Conservation (phyloP, 352 stramenopile species). For the Phytophthora fragariaefolia region DNA sequence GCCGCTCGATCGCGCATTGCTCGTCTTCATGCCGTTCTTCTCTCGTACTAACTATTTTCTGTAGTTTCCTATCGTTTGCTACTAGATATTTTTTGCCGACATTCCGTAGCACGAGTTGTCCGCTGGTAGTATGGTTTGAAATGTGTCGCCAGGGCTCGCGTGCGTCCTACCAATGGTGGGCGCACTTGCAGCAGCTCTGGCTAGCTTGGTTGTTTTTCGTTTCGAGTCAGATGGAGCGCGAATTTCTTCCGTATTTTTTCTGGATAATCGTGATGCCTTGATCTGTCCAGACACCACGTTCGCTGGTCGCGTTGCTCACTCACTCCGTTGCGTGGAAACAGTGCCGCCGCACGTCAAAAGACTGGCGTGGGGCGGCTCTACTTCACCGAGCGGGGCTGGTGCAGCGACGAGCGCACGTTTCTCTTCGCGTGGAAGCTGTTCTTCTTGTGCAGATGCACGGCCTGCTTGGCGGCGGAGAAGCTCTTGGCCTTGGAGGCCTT, state of each 20-base stretch:
- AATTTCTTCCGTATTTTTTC: constrained; percentile 35
- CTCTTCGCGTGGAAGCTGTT: constrained; percentile 51
- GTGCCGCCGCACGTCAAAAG: constrained; percentile 37
- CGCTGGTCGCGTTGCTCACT: constrained; percentile 30
- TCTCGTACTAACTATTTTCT: constrained; percentile 30
- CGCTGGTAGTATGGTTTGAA: constrained; percentile 21
- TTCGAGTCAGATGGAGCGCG: constrained; percentile 39
- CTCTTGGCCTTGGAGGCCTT: constrained; percentile 58
- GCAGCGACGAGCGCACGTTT: constrained; percentile 57
- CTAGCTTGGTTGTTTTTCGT: constrained; percentile 31
- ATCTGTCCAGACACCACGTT: constrained; percentile 9
- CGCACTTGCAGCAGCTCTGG: constrained; percentile 15
- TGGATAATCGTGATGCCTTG: constrained; percentile 9
- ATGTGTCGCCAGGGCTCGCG: constrained; percentile 14
- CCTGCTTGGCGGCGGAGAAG: constrained; percentile 36
- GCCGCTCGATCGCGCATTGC: constrained; percentile 38
- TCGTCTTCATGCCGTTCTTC: constrained; percentile 32
- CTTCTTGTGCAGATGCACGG: constrained; percentile 41
- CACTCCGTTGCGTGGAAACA: constrained; percentile 40
- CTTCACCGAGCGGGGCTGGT: constrained; percentile 78
- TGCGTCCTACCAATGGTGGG: constrained; percentile 17
- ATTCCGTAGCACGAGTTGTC: constrained; percentile 43
- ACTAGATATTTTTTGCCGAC: constrained; percentile 38
- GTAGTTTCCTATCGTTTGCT: constrained; percentile 36
- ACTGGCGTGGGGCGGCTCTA: constrained; percentile 37